Conservation (phyloP, 2,329 filamentous ascomycete species). For the Sporothrix humicola region DNA sequence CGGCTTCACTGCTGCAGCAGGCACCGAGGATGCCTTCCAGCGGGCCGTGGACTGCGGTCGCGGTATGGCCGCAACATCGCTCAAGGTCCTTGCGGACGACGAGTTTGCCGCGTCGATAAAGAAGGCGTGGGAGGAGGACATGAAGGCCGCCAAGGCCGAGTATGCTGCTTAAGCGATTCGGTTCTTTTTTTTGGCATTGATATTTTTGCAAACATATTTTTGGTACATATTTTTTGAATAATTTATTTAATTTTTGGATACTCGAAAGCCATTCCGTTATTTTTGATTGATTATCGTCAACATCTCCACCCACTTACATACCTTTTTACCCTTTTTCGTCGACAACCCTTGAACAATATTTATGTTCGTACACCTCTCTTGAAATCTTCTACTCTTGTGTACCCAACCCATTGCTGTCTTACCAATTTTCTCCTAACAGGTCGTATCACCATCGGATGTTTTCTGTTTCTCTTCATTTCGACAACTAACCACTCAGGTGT, state of each 20-base stretch:
- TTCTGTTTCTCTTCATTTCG: neutral
- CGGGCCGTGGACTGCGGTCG: constrained; percentile 45
- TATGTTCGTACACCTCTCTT: neutral
- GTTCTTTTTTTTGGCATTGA: neutral
- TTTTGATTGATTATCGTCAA: neutral
- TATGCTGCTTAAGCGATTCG: neutral
- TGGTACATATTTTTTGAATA: neutral
- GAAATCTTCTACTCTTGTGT: neutral
- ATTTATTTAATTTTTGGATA: neutral
- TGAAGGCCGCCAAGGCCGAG: constrained; percentile 41
- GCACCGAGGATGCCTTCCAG: constrained; percentile 46
- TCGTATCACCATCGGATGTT: neutral
- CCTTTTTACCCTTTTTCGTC: neutral
- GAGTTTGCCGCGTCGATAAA: constrained; percentile 39
- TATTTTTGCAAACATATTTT: neutral
- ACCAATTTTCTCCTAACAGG: neutral
- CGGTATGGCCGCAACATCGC: constrained; percentile 46
- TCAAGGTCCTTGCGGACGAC: constrained; percentile 42
- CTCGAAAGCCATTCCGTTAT: neutral
- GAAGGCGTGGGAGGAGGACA: constrained; percentile 44
- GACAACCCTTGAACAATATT: neutral
- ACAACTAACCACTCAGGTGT: neutral
- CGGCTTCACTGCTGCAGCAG: constrained; percentile 49
- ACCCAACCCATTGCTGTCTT: no score
- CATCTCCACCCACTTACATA: neutral